Percentiles rank a stretch among this genome's conserved stretches.
These are phyloP conservation scores for Pythium biforme DNA, from an alignment of 352 stramenopile genomes.

Conservation along the genomic window DNA sequence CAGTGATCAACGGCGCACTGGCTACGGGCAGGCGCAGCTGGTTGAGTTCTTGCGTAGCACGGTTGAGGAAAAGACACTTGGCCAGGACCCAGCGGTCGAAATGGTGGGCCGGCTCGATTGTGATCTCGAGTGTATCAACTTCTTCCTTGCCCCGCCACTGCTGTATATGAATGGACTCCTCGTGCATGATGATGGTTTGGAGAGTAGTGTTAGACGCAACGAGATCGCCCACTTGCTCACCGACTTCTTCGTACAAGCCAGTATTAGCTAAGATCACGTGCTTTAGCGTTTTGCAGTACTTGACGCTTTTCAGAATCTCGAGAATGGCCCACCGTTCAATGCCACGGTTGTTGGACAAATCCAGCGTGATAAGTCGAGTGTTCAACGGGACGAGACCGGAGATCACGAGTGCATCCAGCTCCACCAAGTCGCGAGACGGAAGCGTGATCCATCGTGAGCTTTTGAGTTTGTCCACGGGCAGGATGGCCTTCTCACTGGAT, in stretches of 20 bases:
- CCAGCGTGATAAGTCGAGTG: slow-evolving; percentile 50
- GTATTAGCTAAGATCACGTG: slow-evolving; percentile 55
- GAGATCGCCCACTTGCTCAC: slow-evolving; percentile 55
- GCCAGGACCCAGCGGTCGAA: slow-evolving; percentile 69
- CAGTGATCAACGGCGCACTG: slow-evolving; percentile 11
- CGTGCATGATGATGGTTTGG: slow-evolving; percentile 57
- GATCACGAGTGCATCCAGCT: slow-evolving; percentile 66
- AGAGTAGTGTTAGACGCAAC: slow-evolving; percentile 60
- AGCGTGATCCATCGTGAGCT: slow-evolving; percentile 59
- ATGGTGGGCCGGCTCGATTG: slow-evolving; percentile 34
- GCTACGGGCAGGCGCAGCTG: slow-evolving; percentile 37
- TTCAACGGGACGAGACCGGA: slow-evolving; percentile 59
- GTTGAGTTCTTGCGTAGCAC: slow-evolving; percentile 59
- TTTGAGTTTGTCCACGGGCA: slow-evolving; percentile 66
- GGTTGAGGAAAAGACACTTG: slow-evolving; percentile 68
- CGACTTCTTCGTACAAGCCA: slow-evolving; percentile 57
- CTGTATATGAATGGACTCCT: slow-evolving; percentile 41
- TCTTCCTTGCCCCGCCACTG: slow-evolving; percentile 44
- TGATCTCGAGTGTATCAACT: slow-evolving; percentile 33
- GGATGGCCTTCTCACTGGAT: slow-evolving; percentile 36
- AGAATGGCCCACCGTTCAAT: slow-evolving; percentile 55
- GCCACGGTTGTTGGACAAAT: slow-evolving; percentile 55
- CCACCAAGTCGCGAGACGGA: slow-evolving; percentile 33
- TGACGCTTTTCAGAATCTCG: slow-evolving; percentile 54
- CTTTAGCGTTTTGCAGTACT: slow-evolving; percentile 48